Percentiles rank a stretch among this genome's conserved stretches.
Evolutionary conservation across 331 rosid genomes (phyloP).

Genomic region (Stylosanthes scabra): DNA sequence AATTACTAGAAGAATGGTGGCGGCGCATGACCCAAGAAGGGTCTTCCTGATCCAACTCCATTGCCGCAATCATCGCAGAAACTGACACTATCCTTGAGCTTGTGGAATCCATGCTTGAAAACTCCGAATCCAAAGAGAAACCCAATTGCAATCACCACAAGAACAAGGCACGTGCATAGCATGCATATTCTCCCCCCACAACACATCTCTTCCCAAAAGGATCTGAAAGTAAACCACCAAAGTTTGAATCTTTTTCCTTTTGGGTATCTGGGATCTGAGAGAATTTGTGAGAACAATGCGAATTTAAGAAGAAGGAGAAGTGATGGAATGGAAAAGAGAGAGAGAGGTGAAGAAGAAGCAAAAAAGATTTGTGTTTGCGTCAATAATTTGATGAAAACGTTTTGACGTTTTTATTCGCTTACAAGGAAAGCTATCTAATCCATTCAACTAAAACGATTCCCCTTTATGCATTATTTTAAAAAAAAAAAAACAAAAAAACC

Average conservation of each 20-base stretch:
- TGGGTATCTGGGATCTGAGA: slow-evolving; percentile 35
- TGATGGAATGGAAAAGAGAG: slow-evolving; percentile 7
- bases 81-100: slow-evolving; percentile 59
- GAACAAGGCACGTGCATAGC: slow-evolving; percentile 68
- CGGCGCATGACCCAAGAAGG: slow-evolving; percentile 63
- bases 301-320: slow-evolving; percentile 26
- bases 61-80: slow-evolving; percentile 52
- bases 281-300: slow-evolving; percentile 20
- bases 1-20: slow-evolving; percentile 61
- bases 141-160: slow-evolving; percentile 64
- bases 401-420: slow-evolving; percentile 48
- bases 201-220: slow-evolving; percentile 52
- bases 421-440: slow-evolving; percentile 51
- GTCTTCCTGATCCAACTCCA: slow-evolving; percentile 29
- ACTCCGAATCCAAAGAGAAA: slow-evolving; percentile 77
- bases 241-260: background rate
- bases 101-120: slow-evolving; percentile 83
- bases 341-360: background rate
- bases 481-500: background rate
- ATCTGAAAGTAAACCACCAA: background rate
- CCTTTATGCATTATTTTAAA: background rate
- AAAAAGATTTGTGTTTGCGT: background rate
- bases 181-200: slow-evolving; percentile 64
- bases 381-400: slow-evolving; percentile 26
- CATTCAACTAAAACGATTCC: slow-evolving; percentile 4